A percentile compares a stretch with the other conserved stretches of the same genome.
phyloP scores from a whole-genome alignment of 208 protist genomes.

The Acanthamoeba healyi region DNA sequence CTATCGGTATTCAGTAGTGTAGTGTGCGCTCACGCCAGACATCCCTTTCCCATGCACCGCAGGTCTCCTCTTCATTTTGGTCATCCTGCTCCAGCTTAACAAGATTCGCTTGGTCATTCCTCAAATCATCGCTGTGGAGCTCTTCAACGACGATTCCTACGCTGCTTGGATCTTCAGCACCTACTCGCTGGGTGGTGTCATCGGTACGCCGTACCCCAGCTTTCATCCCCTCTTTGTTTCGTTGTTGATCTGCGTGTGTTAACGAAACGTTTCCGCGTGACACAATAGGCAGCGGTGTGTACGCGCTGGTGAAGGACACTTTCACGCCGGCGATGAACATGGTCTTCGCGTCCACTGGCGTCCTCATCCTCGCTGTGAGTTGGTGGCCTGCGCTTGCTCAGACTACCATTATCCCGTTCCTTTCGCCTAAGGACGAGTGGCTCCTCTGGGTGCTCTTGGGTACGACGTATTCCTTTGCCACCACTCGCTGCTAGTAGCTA shows the following conservation, averaged over 20 bases:
- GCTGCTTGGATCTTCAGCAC: constrained; percentile 74
- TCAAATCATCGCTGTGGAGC: constrained; percentile 69
- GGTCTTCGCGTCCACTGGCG: constrained; percentile 34
- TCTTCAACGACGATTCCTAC: constrained; percentile 75
- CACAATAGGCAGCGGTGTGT: constrained; percentile 42
- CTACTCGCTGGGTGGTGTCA: constrained; percentile 65
- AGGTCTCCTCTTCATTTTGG: constrained; percentile 61
- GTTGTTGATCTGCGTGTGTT: neutral
- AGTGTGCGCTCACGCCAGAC: neutral
- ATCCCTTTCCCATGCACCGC: neutral
- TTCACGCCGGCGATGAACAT: constrained; percentile 49
- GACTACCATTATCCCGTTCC: neutral
- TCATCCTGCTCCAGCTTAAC: constrained; percentile 72
- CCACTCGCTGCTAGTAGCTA: neutral
- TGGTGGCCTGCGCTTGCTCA: constrained; percentile 59
- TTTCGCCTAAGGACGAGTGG: constrained; percentile 58
- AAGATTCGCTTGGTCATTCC: constrained; percentile 72
- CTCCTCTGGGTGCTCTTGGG: constrained; percentile 36
- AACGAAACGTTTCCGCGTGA: neutral
- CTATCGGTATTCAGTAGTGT: neutral
- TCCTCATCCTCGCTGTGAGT: constrained; percentile 57
- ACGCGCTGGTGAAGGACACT: constrained; percentile 24
- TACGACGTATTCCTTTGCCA: neutral
- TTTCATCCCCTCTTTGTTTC: neutral
- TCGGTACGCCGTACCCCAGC: constrained; percentile 6